Conservation (phyloP, 2,329 filamentous ascomycete species). For the Apiospora rasikravindrae region DNA sequence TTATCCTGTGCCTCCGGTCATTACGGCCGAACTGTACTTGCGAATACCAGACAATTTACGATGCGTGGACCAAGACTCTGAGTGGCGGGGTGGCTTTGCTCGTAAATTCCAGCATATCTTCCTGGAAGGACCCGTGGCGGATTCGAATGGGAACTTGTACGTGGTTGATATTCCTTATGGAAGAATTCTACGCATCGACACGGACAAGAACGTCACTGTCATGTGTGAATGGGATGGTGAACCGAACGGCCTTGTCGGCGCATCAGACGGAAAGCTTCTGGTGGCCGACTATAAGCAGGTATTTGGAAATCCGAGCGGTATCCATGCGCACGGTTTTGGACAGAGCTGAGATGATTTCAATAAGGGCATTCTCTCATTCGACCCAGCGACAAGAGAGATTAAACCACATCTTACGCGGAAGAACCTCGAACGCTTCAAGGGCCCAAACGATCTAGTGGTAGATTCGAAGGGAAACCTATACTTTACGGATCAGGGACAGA, state of each 20-base stretch:
- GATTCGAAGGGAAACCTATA: conserved; percentile 45
- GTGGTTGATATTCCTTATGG: conserved; percentile 48
- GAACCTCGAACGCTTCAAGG: conserved; percentile 50
- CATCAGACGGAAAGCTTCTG: conserved; percentile 40
- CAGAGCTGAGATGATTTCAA: neutral
- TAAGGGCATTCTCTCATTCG: conserved; percentile 44
- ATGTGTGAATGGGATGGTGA: conserved; percentile 46
- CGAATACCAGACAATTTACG: conserved; percentile 43
- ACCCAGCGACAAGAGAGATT: conserved; percentile 37
- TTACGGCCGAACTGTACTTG: conserved; percentile 42
- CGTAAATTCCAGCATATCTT: conserved; percentile 44
- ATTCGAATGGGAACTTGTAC: conserved; percentile 41
- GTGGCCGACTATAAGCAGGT: conserved; percentile 51
- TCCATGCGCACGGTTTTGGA: neutral
- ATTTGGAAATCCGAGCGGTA: neutral
- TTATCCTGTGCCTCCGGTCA: conserved; percentile 38
- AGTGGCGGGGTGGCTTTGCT: conserved; percentile 46
- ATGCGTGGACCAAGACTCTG: conserved; percentile 39
- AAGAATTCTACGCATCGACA: conserved; percentile 42
- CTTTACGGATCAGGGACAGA: conserved; percentile 52
- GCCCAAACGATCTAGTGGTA: conserved; percentile 47
- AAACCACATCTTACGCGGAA: conserved; percentile 39
- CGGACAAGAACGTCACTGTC: conserved; percentile 36
- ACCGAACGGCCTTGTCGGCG: conserved; percentile 45
- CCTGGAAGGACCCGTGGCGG: conserved; percentile 44